These are phyloP conservation scores for Schoenoplectus triqueter DNA, from an alignment of 202 grass and related monocot genomes.

Conservation along the genomic window DNA sequence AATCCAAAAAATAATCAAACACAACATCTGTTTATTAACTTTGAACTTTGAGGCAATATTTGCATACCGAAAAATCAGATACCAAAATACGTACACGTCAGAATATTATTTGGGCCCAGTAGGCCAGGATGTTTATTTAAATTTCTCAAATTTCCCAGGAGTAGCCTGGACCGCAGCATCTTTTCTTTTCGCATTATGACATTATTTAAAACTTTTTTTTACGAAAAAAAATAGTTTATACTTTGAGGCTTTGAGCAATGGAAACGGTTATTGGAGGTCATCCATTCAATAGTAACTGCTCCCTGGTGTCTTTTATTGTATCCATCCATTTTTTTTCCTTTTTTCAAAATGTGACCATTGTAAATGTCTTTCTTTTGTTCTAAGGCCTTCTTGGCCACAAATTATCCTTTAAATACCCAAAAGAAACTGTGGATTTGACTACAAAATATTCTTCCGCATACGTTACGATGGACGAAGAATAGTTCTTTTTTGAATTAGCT, in stretches of 20 bases:
- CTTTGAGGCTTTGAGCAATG: not conserved
- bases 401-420: not conserved
- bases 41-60: no score
- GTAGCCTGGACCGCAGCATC: not conserved
- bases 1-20: no score
- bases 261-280: constrained; percentile 19
- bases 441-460: not conserved
- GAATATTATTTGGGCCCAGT: no score
- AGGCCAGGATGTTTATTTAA: not conserved
- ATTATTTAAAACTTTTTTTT: not conserved
- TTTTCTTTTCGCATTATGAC: not conserved
- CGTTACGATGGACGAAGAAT: no score
- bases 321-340: constrained; percentile 24
- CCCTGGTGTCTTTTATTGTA: not conserved
- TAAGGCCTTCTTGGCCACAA: not conserved
- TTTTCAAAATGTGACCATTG: constrained; percentile 1
- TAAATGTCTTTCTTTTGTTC: constrained; percentile 17
- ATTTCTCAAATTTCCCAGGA: not conserved
- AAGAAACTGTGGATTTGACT: not conserved
- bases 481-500: no score
- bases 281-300: constrained; percentile 20
- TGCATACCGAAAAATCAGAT: no score
- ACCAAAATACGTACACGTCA: no score
- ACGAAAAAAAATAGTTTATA: not conserved
- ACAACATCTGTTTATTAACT: no score